phyloP scores from a whole-genome alignment of 768 basidiomycete genomes.

The Multifurca ochricompacta region DNA sequence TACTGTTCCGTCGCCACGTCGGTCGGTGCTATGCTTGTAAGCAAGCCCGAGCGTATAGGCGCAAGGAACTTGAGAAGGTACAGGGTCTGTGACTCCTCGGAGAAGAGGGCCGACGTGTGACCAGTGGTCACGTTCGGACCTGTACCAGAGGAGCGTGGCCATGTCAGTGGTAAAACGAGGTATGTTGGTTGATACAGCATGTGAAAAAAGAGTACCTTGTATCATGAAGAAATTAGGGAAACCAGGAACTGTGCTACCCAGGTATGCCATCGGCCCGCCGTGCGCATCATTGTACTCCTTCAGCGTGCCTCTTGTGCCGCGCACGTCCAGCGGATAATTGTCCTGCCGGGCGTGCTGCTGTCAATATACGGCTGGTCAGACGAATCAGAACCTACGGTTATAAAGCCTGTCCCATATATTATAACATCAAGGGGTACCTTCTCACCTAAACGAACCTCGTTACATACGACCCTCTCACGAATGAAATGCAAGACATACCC shows the following conservation, averaged over 20 bases:
- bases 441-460: conserved; percentile 28
- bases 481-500: not conserved
- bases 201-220: not conserved
- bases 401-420: conserved; percentile 51
- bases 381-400: conserved; percentile 30
- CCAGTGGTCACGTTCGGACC: conserved; percentile 47
- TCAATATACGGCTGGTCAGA: not conserved
- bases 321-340: conserved; percentile 7
- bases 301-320: conserved; percentile 28
- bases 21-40: conserved; percentile 9
- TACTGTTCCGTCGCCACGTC: conserved; percentile 13
- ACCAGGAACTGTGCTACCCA: conserved; percentile 29
- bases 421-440: conserved; percentile 44
- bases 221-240: conserved; percentile 20
- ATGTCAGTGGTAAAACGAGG: not conserved
- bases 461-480: not conserved
- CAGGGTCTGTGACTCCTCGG: conserved; percentile 25
- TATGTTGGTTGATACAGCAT: not conserved
- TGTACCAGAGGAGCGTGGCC: not conserved
- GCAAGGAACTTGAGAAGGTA: conserved; percentile 6
- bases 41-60: conserved; percentile 2
- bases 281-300: conserved; percentile 39
- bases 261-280: conserved; percentile 46
- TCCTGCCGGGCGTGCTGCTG: not conserved
- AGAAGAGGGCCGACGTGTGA: conserved; percentile 49